Evolutionary conservation across 108 stramenopile species (phyloP), one percentile per base, ranked within the genome.

Genomic region (Craspedostauros australis): DNA sequence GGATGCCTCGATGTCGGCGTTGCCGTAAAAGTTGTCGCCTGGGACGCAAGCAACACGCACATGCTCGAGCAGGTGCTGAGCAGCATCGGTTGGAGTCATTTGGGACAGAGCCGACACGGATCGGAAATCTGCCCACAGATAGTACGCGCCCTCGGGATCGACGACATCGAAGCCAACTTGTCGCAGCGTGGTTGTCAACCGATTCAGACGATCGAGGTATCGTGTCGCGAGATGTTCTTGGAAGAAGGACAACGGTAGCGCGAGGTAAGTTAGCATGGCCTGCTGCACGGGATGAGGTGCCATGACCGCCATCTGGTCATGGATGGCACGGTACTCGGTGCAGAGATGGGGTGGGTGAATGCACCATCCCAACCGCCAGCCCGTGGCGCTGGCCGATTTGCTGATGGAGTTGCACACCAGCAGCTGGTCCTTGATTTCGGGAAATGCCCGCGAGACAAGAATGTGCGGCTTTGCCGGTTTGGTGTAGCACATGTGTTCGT

Each of bases 281-380:
- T 74, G 75, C 49, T 84, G 82, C 70, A 74, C 60, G 7, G 82
- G 82, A 52, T 84, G 82, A 4, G 82, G 82, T 25, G 61, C 41
- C 78, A 80, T 80, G 11, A 75, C 77, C 16, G 75, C 75, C 49
- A 86, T 29, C 54, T 86, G 84, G 54, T 86, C 84, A 50, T 86
- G 84, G 8, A 86, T 65, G 32, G 74, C 84, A 28, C 84, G 68
- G 36, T 80, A 86, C n/a, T 47, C 51, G 31, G 59, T 45, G 20
- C 68, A 41, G 12, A 69, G 39, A 12, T 70, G 61, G 8, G 75
- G 47, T 33, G 77, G 84, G 52, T 77, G 79, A 32, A 79, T 50
- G 54, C 79, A 86, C 84, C 83, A 78, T n/a, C 77, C 83, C 54
- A 78, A 34, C 44, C 67, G 28, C 70, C 82, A 82, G 11, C 84